phyloP scores from a whole-genome alignment of 177 flowering plant species.

The Telopea speciosissima region DNA sequence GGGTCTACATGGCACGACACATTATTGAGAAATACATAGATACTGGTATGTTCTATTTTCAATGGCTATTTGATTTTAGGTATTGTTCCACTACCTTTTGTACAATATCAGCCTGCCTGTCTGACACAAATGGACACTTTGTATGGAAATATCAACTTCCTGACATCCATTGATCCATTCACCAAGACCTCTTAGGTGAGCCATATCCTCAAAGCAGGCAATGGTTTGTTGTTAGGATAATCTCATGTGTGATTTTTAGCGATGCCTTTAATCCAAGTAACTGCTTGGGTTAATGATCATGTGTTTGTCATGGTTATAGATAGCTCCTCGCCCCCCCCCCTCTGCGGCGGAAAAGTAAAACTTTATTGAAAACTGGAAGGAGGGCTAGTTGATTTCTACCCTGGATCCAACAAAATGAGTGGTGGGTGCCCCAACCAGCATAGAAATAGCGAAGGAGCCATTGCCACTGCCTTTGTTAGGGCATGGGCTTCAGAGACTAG shows the following conservation, averaged over 20 bases:
- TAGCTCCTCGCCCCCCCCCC: too few relatives aligned
- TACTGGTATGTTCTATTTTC: slow-evolving; percentile 38
- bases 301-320: background rate
- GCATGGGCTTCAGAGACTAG: too few relatives aligned
- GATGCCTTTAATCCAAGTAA: background rate
- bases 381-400: too few relatives aligned
- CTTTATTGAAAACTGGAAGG: too few relatives aligned
- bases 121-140: background rate
- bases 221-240: background rate
- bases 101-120: background rate
- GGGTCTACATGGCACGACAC: slow-evolving; percentile 87
- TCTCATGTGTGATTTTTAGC: background rate
- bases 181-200: background rate
- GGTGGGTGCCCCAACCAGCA: too few relatives aligned
- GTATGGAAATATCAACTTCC: background rate
- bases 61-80: background rate
- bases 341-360: too few relatives aligned
- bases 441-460: too few relatives aligned
- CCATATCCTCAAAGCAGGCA: background rate
- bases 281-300: background rate
- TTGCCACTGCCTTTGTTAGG: too few relatives aligned
- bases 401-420: too few relatives aligned
- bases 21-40: slow-evolving; percentile 65
- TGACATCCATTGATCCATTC: too few relatives aligned
- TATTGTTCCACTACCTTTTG: background rate